phyloP scores from a whole-genome alignment of 345 rosid genomes.

The Eucalyptus sp. region DNA sequence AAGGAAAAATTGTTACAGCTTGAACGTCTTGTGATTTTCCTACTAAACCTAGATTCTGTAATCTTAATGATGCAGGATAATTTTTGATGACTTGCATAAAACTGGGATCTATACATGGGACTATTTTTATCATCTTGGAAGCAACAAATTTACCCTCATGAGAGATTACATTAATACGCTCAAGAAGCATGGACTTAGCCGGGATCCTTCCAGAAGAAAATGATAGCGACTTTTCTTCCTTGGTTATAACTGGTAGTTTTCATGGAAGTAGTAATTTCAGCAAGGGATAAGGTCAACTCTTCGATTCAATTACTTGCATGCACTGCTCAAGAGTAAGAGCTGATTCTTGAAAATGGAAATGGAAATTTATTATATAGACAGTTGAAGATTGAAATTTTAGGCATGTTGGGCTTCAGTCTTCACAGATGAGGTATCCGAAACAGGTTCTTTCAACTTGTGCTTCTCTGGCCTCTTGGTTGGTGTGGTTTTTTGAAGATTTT shows the following conservation, averaged over 20 bases:
- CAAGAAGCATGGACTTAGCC: slow-evolving; percentile 76
- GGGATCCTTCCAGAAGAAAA: slow-evolving; percentile 59
- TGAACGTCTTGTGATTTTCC: not conserved
- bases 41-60: not conserved
- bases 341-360: not conserved
- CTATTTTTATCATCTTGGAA: slow-evolving; percentile 71
- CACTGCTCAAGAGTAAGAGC: not conserved
- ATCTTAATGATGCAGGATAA: slow-evolving; percentile 36
- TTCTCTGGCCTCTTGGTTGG: not conserved
- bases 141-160: slow-evolving; percentile 71
- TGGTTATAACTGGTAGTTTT: not conserved
- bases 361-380: not conserved
- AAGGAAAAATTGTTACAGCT: not conserved
- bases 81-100: slow-evolving; percentile 89
- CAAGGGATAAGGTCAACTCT: not conserved
- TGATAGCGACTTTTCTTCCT: not conserved
- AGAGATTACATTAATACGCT: slow-evolving; percentile 65
- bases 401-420: not conserved
- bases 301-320: not conserved
- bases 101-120: slow-evolving; percentile 96
- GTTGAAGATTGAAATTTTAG: not conserved
- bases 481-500: not conserved
- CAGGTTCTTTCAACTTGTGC: not conserved
- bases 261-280: not conserved
- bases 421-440: not conserved